Percentiles rank a stretch among this genome's conserved stretches.
Conservation (phyloP, 306 rosid genomes). For the Parietaria judaica region DNA sequence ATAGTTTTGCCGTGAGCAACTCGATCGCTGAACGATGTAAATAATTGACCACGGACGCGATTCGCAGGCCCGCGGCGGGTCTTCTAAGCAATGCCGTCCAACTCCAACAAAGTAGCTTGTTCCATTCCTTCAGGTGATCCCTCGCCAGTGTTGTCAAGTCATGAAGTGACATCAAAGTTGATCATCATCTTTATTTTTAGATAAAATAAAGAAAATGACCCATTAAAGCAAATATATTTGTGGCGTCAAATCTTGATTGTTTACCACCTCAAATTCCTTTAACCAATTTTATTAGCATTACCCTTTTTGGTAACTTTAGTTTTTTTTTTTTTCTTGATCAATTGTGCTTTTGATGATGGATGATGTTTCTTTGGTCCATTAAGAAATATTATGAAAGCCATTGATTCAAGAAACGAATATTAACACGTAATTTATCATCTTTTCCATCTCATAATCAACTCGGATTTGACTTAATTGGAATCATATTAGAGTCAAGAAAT, state of each 20-base stretch:
- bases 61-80: no score
- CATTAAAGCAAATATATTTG: not conserved
- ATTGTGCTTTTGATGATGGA: slow-evolving; percentile 5
- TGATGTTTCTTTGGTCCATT: slow-evolving; percentile 10
- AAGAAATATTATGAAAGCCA: slow-evolving; percentile 3
- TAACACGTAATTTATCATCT: not conserved
- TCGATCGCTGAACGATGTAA: no score
- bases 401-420: not conserved
- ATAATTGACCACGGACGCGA: no score
- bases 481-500: no score
- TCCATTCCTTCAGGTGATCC: slow-evolving; percentile 6
- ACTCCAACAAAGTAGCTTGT: slow-evolving; percentile 10
- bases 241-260: not conserved
- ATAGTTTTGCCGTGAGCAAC: no score
- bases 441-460: not conserved
- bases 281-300: not conserved
- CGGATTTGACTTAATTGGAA: not conserved
- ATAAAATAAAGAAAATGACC: not conserved
- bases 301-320: not conserved
- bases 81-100: no score
- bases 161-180: not conserved
- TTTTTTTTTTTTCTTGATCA: not conserved
- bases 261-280: not conserved
- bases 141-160: slow-evolving; percentile 4
- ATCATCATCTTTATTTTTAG: slow-evolving; percentile 2